Evolutionary conservation across 139 green algal genomes (phyloP), one percentile per base, ranked within the genome.

Genomic region (Haematococcus lacustris): DNA sequence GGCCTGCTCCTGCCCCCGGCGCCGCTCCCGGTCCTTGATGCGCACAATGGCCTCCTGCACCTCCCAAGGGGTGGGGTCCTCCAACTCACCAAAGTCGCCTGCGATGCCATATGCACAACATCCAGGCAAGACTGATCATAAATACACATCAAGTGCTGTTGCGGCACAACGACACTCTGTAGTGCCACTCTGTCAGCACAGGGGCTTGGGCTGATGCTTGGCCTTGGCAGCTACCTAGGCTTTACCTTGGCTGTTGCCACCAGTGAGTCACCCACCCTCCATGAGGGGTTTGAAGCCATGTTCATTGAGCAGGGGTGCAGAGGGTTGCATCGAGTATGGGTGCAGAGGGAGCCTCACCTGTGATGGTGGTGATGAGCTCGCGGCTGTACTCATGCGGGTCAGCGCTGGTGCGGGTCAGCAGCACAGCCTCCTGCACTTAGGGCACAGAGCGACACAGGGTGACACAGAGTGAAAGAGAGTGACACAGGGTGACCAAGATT

Each of bases 11-110:
- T 82, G n/a, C 32, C 83, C 83, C 39, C 76, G 76, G 13, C 70
- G 47, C 26, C 80, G 68, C 65, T 89, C 83, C 23, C 80, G 78
- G 37, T 79, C 69, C 70, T 79, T 78, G 68, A 82, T 76, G 21
- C 77, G 68, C 21, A 38, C 21, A 33, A 82, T 75, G 3, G 73
- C 77, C n/a, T 79, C 73, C 73, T 82, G 77, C 51, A 88, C 80
- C 78, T 88, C 83, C 83, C 83, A 88, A 1, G 83, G 83, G n/a
- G 83, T 86, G 9, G 83, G 79, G 53, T 86, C 79, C 73, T 88
- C 83, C 70, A 88, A 67, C 74, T 84, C 79, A 4, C 34, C 61
- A 68, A 68, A 47, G 34, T 63, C 21, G 21, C 50, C 7, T 34
- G n/a, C n/a, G 32, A 68, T 41, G 34, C 32, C 25, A 41, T 5